Evolutionary conservation across 805 yeast genomes (phyloP).

Genomic region (Kuraishia cidri): DNA sequence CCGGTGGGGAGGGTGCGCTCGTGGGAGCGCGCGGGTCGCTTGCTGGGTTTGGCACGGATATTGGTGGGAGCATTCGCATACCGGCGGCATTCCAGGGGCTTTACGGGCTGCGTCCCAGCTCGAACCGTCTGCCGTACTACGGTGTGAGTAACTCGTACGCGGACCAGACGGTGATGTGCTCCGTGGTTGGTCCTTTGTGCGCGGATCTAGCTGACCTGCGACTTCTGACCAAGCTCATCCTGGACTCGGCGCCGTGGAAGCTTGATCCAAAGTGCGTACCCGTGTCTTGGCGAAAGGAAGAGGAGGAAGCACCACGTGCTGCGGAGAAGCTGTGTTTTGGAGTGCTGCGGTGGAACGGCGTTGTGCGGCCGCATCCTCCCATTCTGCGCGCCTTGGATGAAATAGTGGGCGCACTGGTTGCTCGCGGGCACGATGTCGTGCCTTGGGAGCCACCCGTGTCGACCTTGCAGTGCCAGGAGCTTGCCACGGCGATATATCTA

Average conservation of each 20-base stretch:
- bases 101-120: constrained; percentile 22
- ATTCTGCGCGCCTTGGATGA: constrained; percentile 31
- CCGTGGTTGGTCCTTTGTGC: constrained; percentile 27
- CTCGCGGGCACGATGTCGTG: constrained; percentile 42
- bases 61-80: constrained; percentile 27
- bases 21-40: constrained; percentile 20
- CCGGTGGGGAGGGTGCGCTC: constrained; percentile 37
- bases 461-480: constrained; percentile 16
- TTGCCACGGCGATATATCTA: constrained; percentile 25
- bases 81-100: constrained; percentile 23
- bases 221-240: constrained; percentile 25
- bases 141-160: constrained; percentile 21
- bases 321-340: constrained; percentile 30
- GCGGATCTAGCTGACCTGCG: constrained; percentile 20
- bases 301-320: constrained; percentile 12
- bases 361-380: constrained; percentile 42
- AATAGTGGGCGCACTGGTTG: constrained; percentile 15
- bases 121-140: constrained; percentile 24
- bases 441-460: constrained; percentile 34
- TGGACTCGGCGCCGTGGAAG: constrained; percentile 33
- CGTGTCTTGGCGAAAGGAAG: constrained; percentile 33
- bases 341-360: constrained; percentile 28
- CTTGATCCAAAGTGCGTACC: constrained; percentile 41
- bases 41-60: constrained; percentile 28
- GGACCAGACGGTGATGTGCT: constrained; percentile 19